Percentiles rank a stretch among this genome's conserved stretches.
Evolutionary conservation across 257 asterid species (phyloP).

Genomic region (Ocimum tenuiflorum): DNA sequence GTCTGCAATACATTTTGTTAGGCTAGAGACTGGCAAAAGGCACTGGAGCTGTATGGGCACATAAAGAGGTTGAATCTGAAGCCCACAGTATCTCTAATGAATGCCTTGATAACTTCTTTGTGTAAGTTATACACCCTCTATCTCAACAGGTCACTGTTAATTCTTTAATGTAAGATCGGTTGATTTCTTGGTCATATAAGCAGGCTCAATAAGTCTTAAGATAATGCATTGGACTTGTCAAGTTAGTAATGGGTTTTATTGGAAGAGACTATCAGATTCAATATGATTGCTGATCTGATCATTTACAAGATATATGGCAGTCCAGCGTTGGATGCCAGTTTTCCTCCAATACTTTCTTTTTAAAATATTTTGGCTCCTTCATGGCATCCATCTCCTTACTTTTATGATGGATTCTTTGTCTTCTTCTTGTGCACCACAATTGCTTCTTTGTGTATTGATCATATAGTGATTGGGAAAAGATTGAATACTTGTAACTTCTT

Average conservation of each 20-base stretch:
- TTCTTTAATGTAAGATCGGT: not conserved
- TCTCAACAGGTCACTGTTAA: conserved; percentile 4
- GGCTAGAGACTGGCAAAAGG: conserved; percentile 91
- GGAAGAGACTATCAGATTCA: not conserved
- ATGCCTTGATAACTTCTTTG: conserved; percentile 85
- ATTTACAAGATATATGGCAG: not conserved
- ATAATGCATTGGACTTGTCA: not conserved
- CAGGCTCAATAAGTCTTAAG: not conserved
- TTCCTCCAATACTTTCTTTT: not conserved
- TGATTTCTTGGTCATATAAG: not conserved
- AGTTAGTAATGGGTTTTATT: not conserved
- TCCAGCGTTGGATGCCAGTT: not conserved
- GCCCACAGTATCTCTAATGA: conserved; percentile 86
- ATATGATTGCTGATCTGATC: not conserved
- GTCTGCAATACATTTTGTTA: conserved; percentile 26
- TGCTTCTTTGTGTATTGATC: not conserved
- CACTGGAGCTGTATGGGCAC: conserved; percentile 64
- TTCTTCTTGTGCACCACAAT: not conserved
- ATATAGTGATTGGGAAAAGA: not conserved
- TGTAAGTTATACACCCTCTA: conserved; percentile 48
- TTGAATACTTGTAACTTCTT: not conserved
- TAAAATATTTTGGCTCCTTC: not conserved
- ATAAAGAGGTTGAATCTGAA: conserved; percentile 56
- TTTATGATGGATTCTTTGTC: not conserved
- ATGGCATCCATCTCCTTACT: not conserved